Base-by-base conservation (phyloP, 768 basidiomycete genomes). In the Hericium erinaceus region DNA sequence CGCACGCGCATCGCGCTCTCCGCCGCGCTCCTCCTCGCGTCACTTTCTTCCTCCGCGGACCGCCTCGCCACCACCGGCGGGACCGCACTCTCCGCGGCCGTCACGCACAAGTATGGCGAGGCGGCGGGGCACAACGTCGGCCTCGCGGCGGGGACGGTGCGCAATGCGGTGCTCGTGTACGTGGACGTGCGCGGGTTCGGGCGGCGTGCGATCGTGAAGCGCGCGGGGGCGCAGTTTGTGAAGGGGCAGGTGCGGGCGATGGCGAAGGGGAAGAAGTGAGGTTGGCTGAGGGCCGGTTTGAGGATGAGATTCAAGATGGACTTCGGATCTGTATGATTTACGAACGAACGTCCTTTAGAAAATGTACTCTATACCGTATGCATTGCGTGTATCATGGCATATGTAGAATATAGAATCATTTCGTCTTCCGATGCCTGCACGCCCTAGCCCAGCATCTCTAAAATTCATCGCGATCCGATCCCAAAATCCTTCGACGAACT, bases 131-230 rank as follows among this genome's bases (percentile, higher is more conserved):
- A 54, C 2, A 63, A 63, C 26, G 62, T 41, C 3, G 56, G 28
- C 16, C 41, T 61, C 3, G 62, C 60, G 2, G 56, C n/a, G 16
- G 16, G 60, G 38, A 57, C 62, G 50, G 38, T 39, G 50, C 57
- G 58, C 6, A 61, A 63, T 50, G 56, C 61, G 52, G 58, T 61
- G 40, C 60, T 63, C 1, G 60, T 61, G 18, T 63, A 63, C 28
- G 56, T 61, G 28, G 62, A 61, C 41, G 38, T 57, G 48, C 60
- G 49, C 0, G 62, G 62, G 3, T 33, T 63, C 2, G 60, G 60
- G 2, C 39, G 62, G 6, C 33, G 53, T 12, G 60, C 56, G 20
- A 38, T 63, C 52, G 60, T 63, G 38, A 61, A 50, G 44, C 55
- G 53, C 15, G 18, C 26, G 54, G 55, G 55, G 39, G 59, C 55